Base-by-base conservation (phyloP, 108 stramenopile species). In the Cylindrotheca fusiformis region DNA sequence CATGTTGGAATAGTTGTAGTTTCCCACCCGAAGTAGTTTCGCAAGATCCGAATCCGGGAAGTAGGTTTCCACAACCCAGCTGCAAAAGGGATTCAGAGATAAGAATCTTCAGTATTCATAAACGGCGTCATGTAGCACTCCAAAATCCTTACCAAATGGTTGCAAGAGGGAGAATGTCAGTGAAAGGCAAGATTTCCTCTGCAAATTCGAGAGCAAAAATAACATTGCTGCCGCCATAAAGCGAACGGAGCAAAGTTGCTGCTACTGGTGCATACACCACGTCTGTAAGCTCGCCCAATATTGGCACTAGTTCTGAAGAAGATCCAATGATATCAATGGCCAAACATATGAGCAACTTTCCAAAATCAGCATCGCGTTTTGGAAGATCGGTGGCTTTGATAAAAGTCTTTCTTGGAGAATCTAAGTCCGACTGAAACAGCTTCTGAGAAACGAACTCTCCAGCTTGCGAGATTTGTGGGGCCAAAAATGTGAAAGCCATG, bases 161-260 rank as follows among this genome's bases (percentile, higher is more conserved):
- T 8, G 87, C 87, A n/a, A 88, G 65, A 1, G 87, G 87, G 17
- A 88, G 44, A 14, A 88, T 60, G 72, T 88, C 87, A n/a, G 87
- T 88, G 62, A 88, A 83, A 25, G 88, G 88, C 26, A 89, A 55
- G n/a, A 89, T 85, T 49, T 89, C 88, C 68, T 89, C 88, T 8
- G 72, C 78, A 57, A 89, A 81, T 45, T 89, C 88, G 24, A 89
- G 57, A 31, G 63, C 54, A 53, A 89, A 86, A 0, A 85, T 32
- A 28, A 86, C 67, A 48, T 88, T 88, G 67, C 77, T 83, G 26
- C 83, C 79, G 27, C 58, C 48, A 61, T 74, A 89, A 20, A 85
- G 59, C 18, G 64, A 73, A 22, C 80, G 72, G 1, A 89, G 55
- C 14, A 79, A 31, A 0, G 72, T 45, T 5, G 78, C 88, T 10